Percentiles rank a stretch among this genome's conserved stretches.
These are phyloP conservation scores for Cicer judaicum DNA, from an alignment of 306 rosid species.

Conservation along the genomic window DNA sequence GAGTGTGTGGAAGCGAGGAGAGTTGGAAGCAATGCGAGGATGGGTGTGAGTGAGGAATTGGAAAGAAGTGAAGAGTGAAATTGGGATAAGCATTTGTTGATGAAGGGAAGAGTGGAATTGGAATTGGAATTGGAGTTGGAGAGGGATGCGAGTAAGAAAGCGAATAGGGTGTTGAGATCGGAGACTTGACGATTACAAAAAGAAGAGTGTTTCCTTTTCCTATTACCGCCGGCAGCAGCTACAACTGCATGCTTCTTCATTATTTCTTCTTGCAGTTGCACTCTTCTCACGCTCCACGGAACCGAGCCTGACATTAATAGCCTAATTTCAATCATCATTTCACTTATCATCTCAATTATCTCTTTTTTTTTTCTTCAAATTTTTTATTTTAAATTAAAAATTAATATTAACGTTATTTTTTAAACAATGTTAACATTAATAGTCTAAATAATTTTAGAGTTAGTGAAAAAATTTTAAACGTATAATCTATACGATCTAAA, in stretches of 20 bases:
- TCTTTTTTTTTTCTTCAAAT: too few relatives aligned
- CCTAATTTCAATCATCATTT: too few relatives aligned
- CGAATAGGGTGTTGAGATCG: conserved; percentile 42
- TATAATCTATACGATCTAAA: too few relatives aligned
- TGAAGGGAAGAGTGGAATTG: conserved; percentile 46
- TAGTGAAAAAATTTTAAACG: too few relatives aligned
- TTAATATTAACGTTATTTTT: too few relatives aligned
- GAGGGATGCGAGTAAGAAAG: conserved; percentile 63
- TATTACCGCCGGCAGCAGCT: conserved; percentile 26
- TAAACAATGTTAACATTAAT: too few relatives aligned
- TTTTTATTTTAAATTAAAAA: too few relatives aligned
- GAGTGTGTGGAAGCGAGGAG: conserved; percentile 54
- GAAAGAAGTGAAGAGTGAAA: conserved; percentile 55
- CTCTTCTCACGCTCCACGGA: too few relatives aligned
- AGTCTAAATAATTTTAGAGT: too few relatives aligned
- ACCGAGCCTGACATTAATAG: too few relatives aligned
- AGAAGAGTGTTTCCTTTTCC: conserved; percentile 44
- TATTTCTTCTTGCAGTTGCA: not conserved
- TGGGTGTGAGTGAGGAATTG: conserved; percentile 38
- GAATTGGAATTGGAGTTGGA: conserved; percentile 46
- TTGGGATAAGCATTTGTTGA: conserved; percentile 58
- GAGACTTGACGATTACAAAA: conserved; percentile 21
- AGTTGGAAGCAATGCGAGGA: conserved; percentile 68
- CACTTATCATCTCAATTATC: too few relatives aligned
- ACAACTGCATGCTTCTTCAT: conserved; percentile 33